Percentiles rank a stretch among this genome's conserved stretches.
Conservation (phyloP, 305 asterid species). For the Ruellia speciosa region DNA sequence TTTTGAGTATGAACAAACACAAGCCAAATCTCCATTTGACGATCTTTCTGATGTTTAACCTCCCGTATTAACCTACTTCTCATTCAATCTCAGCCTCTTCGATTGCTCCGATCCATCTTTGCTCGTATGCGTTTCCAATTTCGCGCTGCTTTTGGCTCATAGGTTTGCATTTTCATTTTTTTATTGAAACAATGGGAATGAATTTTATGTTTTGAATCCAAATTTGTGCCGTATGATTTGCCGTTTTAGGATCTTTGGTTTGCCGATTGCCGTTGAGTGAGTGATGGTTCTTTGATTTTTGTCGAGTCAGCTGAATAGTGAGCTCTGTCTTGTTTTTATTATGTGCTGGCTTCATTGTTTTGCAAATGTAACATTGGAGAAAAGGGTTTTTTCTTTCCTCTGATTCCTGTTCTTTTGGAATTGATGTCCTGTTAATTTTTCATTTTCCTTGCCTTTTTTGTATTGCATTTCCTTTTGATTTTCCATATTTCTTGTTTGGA, state of each 20-base stretch:
- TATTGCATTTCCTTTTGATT: background rate
- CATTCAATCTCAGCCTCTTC: conserved; percentile 14
- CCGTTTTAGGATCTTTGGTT: conserved; percentile 8
- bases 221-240: conserved; percentile 1
- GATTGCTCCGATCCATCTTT: background rate
- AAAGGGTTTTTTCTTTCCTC: background rate
- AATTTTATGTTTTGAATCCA: conserved; percentile 13
- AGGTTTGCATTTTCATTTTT: background rate
- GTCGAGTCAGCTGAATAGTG: conserved; percentile 6
- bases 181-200: conserved; percentile 1
- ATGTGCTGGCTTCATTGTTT: background rate
- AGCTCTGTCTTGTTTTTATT: background rate
- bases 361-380: background rate
- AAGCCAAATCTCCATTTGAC: conserved; percentile 21
- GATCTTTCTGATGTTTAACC: conserved; percentile 25
- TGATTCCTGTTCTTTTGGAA: conserved; percentile 18
- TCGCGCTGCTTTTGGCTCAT: conserved; percentile 4
- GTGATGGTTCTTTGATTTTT: background rate
- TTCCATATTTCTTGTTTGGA: background rate
- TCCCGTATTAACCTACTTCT: conserved; percentile 18
- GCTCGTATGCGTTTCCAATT: background rate
- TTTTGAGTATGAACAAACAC: conserved; percentile 17
- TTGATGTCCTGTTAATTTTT: conserved; percentile 2
- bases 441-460: background rate
- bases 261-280: conserved; percentile 6